Conservation (phyloP, 1,284 basidiomycete genomes). For the Cryptococcus sp. region DNA sequence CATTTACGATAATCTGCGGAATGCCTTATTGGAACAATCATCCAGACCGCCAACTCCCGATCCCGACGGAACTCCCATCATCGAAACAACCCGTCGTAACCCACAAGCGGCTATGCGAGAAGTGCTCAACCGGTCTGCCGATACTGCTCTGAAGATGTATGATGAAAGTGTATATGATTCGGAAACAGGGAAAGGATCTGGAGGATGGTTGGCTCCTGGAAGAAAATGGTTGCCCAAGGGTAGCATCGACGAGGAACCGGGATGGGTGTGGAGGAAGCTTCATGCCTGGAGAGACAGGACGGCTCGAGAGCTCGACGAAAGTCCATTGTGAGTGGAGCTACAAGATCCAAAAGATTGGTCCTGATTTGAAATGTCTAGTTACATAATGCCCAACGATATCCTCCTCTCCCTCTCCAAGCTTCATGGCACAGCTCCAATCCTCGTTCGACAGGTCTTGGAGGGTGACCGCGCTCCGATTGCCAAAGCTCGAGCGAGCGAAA, state of each 20-base stretch:
- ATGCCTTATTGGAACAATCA: conserved; percentile 68
- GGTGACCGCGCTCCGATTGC: conserved; percentile 23
- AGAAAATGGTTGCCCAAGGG: conserved; percentile 71
- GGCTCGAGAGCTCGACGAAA: conserved; percentile 86
- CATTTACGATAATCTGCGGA: conserved; percentile 90
- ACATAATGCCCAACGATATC: conserved; percentile 68
- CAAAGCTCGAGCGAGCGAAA: conserved; percentile 60
- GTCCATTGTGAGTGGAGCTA: conserved; percentile 62
- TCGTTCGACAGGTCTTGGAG: conserved; percentile 11
- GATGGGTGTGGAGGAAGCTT: conserved; percentile 68
- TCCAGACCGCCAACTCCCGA: conserved; percentile 40
- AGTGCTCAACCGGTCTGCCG: conserved; percentile 67
- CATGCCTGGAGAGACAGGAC: conserved; percentile 83
- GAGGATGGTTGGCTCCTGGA: conserved; percentile 75
- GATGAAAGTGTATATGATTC: conserved; percentile 69
- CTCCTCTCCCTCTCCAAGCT: conserved; percentile 42
- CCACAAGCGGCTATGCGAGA: conserved; percentile 51
- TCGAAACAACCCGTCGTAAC: conserved; percentile 25
- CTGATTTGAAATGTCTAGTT: conserved; percentile 6
- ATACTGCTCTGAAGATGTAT: conserved; percentile 71
- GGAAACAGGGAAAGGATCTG: conserved; percentile 63
- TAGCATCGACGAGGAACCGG: conserved; percentile 56
- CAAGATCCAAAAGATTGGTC: not conserved
- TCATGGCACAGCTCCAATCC: conserved; percentile 5
- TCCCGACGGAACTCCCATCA: conserved; percentile 4